Conservation (phyloP, 2,329 filamentous ascomycete species). For the Venturia carpophila region DNA sequence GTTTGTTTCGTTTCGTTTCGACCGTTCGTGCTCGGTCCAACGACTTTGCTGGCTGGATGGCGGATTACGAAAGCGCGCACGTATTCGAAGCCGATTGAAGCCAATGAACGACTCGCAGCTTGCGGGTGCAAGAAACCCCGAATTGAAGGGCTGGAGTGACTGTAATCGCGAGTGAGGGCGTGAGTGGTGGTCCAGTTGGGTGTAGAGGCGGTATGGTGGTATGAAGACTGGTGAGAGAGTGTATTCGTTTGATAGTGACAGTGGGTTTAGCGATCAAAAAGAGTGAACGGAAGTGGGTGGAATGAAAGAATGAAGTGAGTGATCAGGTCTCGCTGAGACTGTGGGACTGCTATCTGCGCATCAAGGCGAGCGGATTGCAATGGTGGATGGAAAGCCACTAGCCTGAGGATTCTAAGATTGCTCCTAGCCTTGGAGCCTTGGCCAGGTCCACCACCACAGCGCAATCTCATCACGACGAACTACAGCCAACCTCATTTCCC, state of each 20-base stretch:
- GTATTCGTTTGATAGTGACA: constrained; percentile 8
- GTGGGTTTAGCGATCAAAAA: not conserved
- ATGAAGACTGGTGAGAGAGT: not conserved
- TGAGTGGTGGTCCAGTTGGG: too few relatives aligned
- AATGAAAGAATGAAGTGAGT: not conserved
- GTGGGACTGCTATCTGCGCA: not conserved
- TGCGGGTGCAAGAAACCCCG: not conserved
- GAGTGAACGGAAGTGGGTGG: constrained; percentile 7
- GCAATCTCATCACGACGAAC: not conserved
- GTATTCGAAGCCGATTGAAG: not conserved
- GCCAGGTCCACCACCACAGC: not conserved
- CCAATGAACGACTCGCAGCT: not conserved
- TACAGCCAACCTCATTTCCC: not conserved
- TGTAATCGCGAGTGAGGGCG: not conserved
- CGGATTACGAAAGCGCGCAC: not conserved
- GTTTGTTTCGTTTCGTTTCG: constrained; percentile 2
- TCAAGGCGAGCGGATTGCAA: not conserved
- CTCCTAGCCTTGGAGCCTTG: too few relatives aligned
- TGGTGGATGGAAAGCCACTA: not conserved
- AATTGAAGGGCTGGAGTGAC: not conserved
- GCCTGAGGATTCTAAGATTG: too few relatives aligned
- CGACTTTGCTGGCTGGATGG: not conserved
- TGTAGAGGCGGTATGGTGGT: too few relatives aligned
- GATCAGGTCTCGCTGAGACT: not conserved
- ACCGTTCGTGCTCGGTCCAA: not conserved